phyloP scores from a whole-genome alignment of 2,329 filamentous ascomycete species.

The Exophiala sp. region DNA sequence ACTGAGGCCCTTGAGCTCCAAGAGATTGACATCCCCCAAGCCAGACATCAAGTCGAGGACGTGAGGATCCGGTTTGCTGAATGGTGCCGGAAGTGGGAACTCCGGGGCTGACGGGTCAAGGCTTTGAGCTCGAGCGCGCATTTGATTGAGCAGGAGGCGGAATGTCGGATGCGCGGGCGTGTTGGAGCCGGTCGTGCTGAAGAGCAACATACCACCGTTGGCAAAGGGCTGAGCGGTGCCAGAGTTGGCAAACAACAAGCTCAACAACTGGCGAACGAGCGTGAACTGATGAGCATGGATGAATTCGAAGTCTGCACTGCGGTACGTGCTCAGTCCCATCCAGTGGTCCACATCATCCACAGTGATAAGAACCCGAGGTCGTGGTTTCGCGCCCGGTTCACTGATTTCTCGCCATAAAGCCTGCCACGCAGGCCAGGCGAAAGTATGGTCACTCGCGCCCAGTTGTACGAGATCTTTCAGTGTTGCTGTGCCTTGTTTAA shows the following conservation, averaged over 20 bases:
- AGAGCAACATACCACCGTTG: slow-evolving; percentile 76
- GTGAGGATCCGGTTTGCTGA: slow-evolving; percentile 48
- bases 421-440: slow-evolving; percentile 73
- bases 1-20: slow-evolving; percentile 61
- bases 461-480: slow-evolving; percentile 63
- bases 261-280: slow-evolving; percentile 67
- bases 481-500: slow-evolving; percentile 48
- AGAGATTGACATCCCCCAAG: slow-evolving; percentile 33
- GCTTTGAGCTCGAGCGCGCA: slow-evolving; percentile 39
- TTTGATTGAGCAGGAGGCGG: slow-evolving; percentile 57
- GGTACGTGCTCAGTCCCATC: slow-evolving; percentile 73
- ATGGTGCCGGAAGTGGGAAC: slow-evolving; percentile 48
- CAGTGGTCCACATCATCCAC: slow-evolving; percentile 76
- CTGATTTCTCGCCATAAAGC: slow-evolving; percentile 76
- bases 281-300: slow-evolving; percentile 84
- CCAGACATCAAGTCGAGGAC: slow-evolving; percentile 42
- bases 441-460: slow-evolving; percentile 66
- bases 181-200: slow-evolving; percentile 68
- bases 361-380: slow-evolving; percentile 64
- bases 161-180: slow-evolving; percentile 58
- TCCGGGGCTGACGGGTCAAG: slow-evolving; percentile 35
- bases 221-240: slow-evolving; percentile 37
- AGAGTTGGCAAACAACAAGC: slow-evolving; percentile 58
- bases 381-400: slow-evolving; percentile 41
- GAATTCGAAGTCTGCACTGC: slow-evolving; percentile 59